Evolutionary conservation across 2,329 filamentous ascomycete genomes (phyloP), one percentile per base, ranked within the genome.

Genomic region (Ascochyta fabae): DNA sequence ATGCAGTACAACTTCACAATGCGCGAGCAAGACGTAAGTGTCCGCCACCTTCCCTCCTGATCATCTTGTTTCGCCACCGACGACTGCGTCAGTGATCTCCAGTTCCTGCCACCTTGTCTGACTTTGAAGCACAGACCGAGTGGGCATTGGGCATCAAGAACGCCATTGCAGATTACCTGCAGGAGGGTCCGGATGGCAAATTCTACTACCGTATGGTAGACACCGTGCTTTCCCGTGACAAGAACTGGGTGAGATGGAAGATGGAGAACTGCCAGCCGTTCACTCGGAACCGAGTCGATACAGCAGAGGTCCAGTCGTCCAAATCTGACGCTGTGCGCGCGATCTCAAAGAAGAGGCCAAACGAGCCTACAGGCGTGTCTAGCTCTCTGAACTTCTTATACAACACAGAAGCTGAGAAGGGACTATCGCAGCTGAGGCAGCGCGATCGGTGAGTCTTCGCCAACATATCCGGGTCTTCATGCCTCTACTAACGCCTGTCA

Each of bases 201-300:
- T 96, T 96, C 76, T 99, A 98, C 76, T 90, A 92, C 77, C 89
- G 95, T 35, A 96, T 98, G 86, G 92, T 99, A 29, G 94, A 98
- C 74, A 98, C 93, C 12, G 94, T 99, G 29, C 85, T 99, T 27
- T 91, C 92, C 23, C 85, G 95, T 60, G 95, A 99, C 76, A 98
- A 97, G 80, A 97, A 98, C 72, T 99, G 96, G 96, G 92, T 96
- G 40, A 89, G 92, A 60, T 99, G 95, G 95, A 99, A 99, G 78
- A 88, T 94, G 57, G 92, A 97, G 73, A 91, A 88, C 64, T 99
- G 95, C 73, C 91, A 92, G 23, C 85, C 89, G 6, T 98, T 99
- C 69, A 88, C 93, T 70, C 85, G 86, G 56, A 85, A 89, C 22
- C 80, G 91, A 10, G 83, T 98, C 27, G 83, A 88, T 3, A 83